Evolutionary conservation across 2,329 filamentous ascomycete species (phyloP).

Genomic region (Cladosporium sp.): DNA sequence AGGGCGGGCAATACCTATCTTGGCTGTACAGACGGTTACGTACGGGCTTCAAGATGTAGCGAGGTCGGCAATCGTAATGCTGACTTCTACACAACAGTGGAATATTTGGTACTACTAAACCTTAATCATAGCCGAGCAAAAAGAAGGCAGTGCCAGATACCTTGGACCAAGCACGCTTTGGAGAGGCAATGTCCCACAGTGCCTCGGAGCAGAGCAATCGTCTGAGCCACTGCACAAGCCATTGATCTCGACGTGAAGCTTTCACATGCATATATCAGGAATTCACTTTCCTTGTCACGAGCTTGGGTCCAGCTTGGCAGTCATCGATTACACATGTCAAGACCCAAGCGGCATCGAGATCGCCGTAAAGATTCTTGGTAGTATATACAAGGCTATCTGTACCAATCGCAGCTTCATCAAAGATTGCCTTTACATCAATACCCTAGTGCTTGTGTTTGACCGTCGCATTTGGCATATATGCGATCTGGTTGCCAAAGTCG

Average conservation of each 20-base stretch:
- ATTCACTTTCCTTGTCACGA: too few relatives aligned
- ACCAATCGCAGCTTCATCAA: too few relatives aligned
- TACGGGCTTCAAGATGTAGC: background rate
- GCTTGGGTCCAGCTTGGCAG: too few relatives aligned
- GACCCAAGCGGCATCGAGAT: background rate
- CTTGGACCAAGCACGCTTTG: too few relatives aligned
- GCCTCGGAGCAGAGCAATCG: background rate
- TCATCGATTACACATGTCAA: too few relatives aligned
- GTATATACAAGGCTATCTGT: background rate
- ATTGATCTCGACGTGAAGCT: too few relatives aligned
- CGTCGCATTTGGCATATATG: background rate
- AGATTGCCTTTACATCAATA: too few relatives aligned
- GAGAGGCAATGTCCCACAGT: too few relatives aligned
- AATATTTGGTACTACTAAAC: conserved; percentile 4
- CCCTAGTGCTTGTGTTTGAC: background rate
- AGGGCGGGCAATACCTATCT: background rate
- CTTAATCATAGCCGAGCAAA: background rate
- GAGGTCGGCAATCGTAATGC: background rate
- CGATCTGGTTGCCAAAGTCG: conserved; percentile 16
- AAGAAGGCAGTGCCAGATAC: too few relatives aligned
- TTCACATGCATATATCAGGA: too few relatives aligned
- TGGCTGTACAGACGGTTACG: background rate
- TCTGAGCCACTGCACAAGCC: too few relatives aligned
- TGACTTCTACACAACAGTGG: background rate
- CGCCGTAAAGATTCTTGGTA: background rate